Conservation (phyloP, 2,329 filamentous ascomycete genomes). For the Cladosporium halotolerans region DNA sequence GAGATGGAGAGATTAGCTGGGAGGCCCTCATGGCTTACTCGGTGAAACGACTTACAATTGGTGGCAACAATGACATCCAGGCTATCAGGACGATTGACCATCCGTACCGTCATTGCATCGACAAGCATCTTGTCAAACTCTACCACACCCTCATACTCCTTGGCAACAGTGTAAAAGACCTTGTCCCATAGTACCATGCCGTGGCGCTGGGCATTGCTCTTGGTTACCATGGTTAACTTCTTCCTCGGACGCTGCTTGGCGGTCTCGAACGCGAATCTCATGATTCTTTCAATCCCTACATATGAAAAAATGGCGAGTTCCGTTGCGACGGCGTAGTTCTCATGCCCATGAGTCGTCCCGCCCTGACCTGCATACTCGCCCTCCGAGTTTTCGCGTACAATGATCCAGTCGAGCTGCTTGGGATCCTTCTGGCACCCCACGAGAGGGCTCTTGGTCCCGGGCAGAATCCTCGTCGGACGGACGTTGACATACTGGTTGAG, state of each 20-base stretch:
- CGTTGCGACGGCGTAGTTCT: conserved; percentile 37
- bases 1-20: conserved; percentile 8
- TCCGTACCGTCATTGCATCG: conserved; percentile 45
- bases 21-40: background rate
- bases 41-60: conserved; percentile 38
- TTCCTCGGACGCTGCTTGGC: conserved; percentile 38
- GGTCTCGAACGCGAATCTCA: conserved; percentile 44
- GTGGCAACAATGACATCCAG: conserved; percentile 45
- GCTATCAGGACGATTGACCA: conserved; percentile 40
- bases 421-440: conserved; percentile 29
- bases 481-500: conserved; percentile 66
- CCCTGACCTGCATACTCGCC: conserved; percentile 45
- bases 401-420: conserved; percentile 42
- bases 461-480: conserved; percentile 45
- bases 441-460: conserved; percentile 37
- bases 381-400: conserved; percentile 44
- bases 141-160: conserved; percentile 40
- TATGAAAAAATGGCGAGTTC: conserved; percentile 44
- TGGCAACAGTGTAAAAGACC: conserved; percentile 40
- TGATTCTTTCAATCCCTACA: conserved; percentile 42
- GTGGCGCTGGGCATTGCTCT: conserved; percentile 44
- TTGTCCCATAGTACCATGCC: conserved; percentile 46
- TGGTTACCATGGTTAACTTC: conserved; percentile 46
- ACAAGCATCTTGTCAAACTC: conserved; percentile 46
- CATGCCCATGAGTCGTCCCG: conserved; percentile 37